Evolutionary conservation across 768 basidiomycete genomes (phyloP), one percentile per base, ranked within the genome.

Genomic region (Amanita inopinata): DNA sequence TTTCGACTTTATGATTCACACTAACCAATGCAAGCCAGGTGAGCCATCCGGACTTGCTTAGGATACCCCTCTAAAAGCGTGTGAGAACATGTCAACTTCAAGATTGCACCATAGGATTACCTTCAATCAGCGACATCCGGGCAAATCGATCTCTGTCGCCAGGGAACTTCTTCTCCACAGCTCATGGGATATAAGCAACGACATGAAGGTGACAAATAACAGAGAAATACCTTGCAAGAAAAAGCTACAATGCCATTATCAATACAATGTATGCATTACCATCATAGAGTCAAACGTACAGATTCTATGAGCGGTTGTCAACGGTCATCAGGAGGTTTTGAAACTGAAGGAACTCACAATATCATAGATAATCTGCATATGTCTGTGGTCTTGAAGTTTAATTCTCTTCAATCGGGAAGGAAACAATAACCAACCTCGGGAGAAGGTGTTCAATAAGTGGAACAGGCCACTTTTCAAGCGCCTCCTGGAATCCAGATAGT

Each of bases 91-190:
- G 14, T 23, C 27, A 23, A 5, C 17, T 38, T 15, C 17, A 3
- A 10, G 10, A 23, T n/a, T 25, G 18, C 32, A 27, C 11, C 35
- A 10, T 28, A 17, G 31, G 11, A 55, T 18, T 47, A 76, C 85
- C 89, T 67, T 98, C 85, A 48, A 98, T 93, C 53, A 99, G 65
- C 3, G 84, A 88, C 91, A 98, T 93, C 38, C 91, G 71, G 12
- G 70, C 68, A 28, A 97, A 68, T 42, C 78, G 71, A 0, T 85
- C 91, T 22, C 76, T 71, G 55, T 97, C 93, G 2, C 78, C 80
- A 1, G 96, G 96, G 74, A 78, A 98, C 63, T 81, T 78, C 62
- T 76, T 80, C 61, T 92, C 90, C 25, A 98, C 92, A 30, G 81
- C 85, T 78, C 27, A 18, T 15, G 14, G 18, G 23, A 6, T 32